A percentile compares a stretch with the other conserved stretches of the same genome.
phyloP scores from a whole-genome alignment of 2,329 filamentous ascomycete species.

The Fusarium devonianum region DNA sequence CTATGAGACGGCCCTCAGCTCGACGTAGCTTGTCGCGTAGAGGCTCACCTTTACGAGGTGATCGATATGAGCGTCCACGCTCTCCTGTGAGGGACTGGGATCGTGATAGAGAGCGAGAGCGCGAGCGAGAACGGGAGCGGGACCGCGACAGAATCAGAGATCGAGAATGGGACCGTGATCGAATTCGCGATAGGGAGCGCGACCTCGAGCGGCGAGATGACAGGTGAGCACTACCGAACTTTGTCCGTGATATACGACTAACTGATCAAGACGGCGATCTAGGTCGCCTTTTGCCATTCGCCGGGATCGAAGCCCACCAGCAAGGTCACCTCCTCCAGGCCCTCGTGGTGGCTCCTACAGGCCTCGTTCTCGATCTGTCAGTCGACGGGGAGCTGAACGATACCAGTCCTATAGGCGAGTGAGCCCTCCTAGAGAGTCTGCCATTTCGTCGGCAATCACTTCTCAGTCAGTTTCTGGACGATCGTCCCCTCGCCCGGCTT shows the following conservation, averaged over 20 bases:
- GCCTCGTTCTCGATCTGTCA: conserved; percentile 60
- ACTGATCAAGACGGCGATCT: conserved; percentile 57
- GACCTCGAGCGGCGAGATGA: conserved; percentile 54
- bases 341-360: conserved; percentile 56
- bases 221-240: conserved; percentile 40
- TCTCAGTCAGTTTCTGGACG: conserved; percentile 60
- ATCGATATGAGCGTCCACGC: conserved; percentile 50
- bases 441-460: conserved; percentile 57
- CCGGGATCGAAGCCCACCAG: conserved; percentile 46
- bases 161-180: conserved; percentile 42
- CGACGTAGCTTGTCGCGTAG: conserved; percentile 50
- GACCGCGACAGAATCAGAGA: conserved; percentile 45
- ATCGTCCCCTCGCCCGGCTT: conserved; percentile 60
- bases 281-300: conserved; percentile 58
- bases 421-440: conserved; percentile 58
- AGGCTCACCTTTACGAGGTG: conserved; percentile 47
- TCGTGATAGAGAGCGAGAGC: conserved; percentile 45
- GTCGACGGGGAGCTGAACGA: conserved; percentile 55
- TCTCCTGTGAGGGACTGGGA: conserved; percentile 50
- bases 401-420: conserved; percentile 55
- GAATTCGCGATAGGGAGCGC: conserved; percentile 45
- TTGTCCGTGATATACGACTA: conserved; percentile 12
- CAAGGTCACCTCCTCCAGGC: conserved; percentile 40
- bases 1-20: conserved; percentile 48
- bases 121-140: conserved; percentile 43